Base-by-base conservation (phyloP, 169 alveolate genomes). In the Plasmodium falciparum region DNA sequence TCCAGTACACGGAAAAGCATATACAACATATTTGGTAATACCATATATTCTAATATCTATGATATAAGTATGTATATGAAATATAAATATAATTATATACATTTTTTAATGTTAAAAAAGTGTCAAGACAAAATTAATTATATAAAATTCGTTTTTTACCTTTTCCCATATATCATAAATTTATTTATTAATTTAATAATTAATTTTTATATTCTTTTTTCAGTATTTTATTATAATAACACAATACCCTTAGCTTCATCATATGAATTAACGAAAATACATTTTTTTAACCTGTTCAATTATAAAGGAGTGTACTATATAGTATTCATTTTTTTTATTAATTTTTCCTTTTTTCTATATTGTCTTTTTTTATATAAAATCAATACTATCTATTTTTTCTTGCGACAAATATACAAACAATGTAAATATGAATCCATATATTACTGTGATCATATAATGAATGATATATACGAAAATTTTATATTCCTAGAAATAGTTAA, bases 371-470 rank as follows among this genome's bases (percentile, higher is more conserved):
- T 83, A 11, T 70, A 47, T 17, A 83, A 83, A 29, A 29, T 83
- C 12, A 83, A 83, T 56, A 83, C 78, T 52, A 67, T 71, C 26
- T 73, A 83, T 45, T 33, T 83, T 47, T 70, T 83, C 73, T 65
- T 83, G n/a, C 54, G 83, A 0, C 91, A 83, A 73, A 83, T 83
- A 69, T 83, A 83, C 47, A 70, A 52, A 15, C 56, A 69, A 58
- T 83, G 91, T 50, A 83, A 83, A 24, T 83, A 83, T 33, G 91
- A 83, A 49, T 83, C 91, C 12, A 83, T 71, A 58, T 83, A 67
- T 39, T 83, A 83, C 49, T 83, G 91, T 26, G 91, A 83, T 9
- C 72, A 69, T 83, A 49, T 83, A 62, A 83, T 83, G 91, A 83
- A 83, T 71, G 75, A 69, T 24, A 83, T 83, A 58, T 83, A 83